These are phyloP conservation scores for Verticillium tricorpus DNA, from an alignment of 2,329 filamentous ascomycete genomes.

Conservation along the genomic window DNA sequence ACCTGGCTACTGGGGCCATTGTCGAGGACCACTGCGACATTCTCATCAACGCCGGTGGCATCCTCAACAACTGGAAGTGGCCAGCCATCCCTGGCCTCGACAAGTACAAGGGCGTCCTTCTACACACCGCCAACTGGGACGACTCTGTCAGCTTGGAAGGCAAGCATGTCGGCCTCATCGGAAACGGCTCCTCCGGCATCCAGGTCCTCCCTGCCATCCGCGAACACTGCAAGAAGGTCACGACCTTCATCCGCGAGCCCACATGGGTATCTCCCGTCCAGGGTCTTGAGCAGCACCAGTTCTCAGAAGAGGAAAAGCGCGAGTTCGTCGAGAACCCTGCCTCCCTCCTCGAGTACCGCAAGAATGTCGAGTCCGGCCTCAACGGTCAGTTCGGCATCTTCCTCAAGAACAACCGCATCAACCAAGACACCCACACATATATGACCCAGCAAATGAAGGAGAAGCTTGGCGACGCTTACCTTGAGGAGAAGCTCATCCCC, in stretches of 20 bases:
- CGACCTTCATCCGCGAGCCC: constrained; percentile 44
- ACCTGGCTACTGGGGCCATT: constrained; percentile 20
- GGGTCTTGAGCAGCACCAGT: constrained; percentile 37
- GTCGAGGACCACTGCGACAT: constrained; percentile 38
- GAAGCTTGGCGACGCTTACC: constrained; percentile 23
- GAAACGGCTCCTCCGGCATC: constrained; percentile 39
- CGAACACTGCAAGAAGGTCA: constrained; percentile 35
- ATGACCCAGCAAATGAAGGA: constrained; percentile 34
- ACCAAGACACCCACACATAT: constrained; percentile 32
- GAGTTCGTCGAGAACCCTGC: constrained; percentile 35
- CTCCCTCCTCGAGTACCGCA: constrained; percentile 33
- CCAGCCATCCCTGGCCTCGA: constrained; percentile 42
- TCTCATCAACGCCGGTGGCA: constrained; percentile 42
- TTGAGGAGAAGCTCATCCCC: constrained; percentile 16
- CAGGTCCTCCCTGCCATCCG: constrained; percentile 43
- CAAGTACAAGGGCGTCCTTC: constrained; percentile 39
- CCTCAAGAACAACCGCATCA: constrained; percentile 33
- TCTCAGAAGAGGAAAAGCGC: constrained; percentile 30
- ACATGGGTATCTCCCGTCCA: constrained; percentile 43
- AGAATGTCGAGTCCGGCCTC: constrained; percentile 37
- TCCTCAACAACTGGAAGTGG: constrained; percentile 50
- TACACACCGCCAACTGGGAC: constrained; percentile 53
- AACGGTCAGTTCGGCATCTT: constrained; percentile 43
- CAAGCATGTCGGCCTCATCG: constrained; percentile 36
- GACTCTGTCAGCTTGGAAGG: constrained; percentile 30